phyloP scores from a whole-genome alignment of 352 stramenopile species.

The Phytophthora brassicae region DNA sequence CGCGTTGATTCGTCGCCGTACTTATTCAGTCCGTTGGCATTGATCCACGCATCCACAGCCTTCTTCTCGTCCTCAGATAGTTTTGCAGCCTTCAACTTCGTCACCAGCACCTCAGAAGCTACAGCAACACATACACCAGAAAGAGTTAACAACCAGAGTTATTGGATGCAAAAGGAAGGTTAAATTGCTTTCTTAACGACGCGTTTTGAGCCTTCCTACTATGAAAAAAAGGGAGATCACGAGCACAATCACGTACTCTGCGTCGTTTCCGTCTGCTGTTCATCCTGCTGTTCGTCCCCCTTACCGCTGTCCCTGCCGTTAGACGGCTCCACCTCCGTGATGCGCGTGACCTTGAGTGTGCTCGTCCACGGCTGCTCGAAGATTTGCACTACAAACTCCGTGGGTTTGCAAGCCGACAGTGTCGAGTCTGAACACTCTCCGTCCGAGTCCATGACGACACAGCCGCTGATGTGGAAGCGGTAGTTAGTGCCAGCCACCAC shows the following conservation, averaged over 20 bases:
- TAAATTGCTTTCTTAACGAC: conserved; percentile 17
- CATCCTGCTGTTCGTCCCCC: conserved; percentile 1
- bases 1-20: conserved; percentile 58
- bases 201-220: conserved; percentile 6
- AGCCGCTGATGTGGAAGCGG: conserved; percentile 62
- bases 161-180: conserved; percentile 13
- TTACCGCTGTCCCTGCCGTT: conserved; percentile 1
- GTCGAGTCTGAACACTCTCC: conserved; percentile 38
- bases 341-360: conserved; percentile 61
- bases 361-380: conserved; percentile 65
- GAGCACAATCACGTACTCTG: conserved; percentile 32
- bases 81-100: neutral
- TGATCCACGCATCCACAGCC: conserved; percentile 60
- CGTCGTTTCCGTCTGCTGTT: neutral
- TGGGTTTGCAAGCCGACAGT: conserved; percentile 28
- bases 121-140: conserved; percentile 14
- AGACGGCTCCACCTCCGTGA: conserved; percentile 20
- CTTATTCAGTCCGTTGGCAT: conserved; percentile 54
- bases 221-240: conserved; percentile 5
- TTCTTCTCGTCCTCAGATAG: conserved; percentile 54
- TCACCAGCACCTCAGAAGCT: conserved; percentile 7
- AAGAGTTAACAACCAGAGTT: conserved; percentile 14
- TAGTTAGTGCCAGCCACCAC: conserved; percentile 82
- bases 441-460: conserved; percentile 37
- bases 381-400: conserved; percentile 51